Evolutionary conservation across 768 basidiomycete species (phyloP).

Genomic region (Suillus fuscotomentosus): DNA sequence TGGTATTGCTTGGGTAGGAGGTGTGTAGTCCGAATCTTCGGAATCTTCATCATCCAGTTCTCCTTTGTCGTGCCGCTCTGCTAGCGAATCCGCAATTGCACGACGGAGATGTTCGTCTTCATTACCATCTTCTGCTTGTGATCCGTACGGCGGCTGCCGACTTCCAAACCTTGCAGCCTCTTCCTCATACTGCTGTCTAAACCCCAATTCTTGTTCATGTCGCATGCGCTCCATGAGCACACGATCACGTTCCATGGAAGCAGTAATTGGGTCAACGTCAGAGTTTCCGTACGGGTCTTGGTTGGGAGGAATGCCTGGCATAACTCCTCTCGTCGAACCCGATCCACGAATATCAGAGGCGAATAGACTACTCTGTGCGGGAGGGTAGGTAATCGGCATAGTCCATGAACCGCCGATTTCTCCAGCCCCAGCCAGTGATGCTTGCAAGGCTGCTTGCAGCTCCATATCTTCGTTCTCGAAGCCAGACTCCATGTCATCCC

Average conservation of each 20-base stretch:
- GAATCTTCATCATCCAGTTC: slow-evolving; percentile 23
- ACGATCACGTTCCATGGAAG: slow-evolving; percentile 66
- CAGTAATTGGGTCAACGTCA: slow-evolving; percentile 54
- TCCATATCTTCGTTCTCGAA: slow-evolving; percentile 86
- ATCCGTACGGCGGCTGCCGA: slow-evolving; percentile 5
- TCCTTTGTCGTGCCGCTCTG: slow-evolving; percentile 16
- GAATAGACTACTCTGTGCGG: slow-evolving; percentile 26
- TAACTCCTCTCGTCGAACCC: slow-evolving; percentile 16
- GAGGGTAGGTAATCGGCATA: slow-evolving; percentile 15
- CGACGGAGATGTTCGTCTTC: slow-evolving; percentile 58
- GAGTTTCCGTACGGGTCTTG: slow-evolving; percentile 30
- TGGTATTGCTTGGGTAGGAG: not conserved
- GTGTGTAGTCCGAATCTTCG: slow-evolving; percentile 21
- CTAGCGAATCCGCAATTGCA: slow-evolving; percentile 31
- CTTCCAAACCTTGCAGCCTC: slow-evolving; percentile 31
- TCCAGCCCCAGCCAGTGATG: slow-evolving; percentile 52
- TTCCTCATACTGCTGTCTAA: slow-evolving; percentile 54
- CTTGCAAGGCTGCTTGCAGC: slow-evolving; percentile 84
- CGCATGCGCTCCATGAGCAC: slow-evolving; percentile 62
- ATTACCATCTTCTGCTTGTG: slow-evolving; percentile 30
- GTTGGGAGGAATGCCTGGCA: slow-evolving; percentile 25
- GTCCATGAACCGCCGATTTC: slow-evolving; percentile 6
- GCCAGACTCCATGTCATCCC: slow-evolving; percentile 23
- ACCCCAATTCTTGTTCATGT: slow-evolving; percentile 64
- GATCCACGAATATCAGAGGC: slow-evolving; percentile 22